Conservation (phyloP, 129 eudicot species). For the Solidago caesia region DNA sequence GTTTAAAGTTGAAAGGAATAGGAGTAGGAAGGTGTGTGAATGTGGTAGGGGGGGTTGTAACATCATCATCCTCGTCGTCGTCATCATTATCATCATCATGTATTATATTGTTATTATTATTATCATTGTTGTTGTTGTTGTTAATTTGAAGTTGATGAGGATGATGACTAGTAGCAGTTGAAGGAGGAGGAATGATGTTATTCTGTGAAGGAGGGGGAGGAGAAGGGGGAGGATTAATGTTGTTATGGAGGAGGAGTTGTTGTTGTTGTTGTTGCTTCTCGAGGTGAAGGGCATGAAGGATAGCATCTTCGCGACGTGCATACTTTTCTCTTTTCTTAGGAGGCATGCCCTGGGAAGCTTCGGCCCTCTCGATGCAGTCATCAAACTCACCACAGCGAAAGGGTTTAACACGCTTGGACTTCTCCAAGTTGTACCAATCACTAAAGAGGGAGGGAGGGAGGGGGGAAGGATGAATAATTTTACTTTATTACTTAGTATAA, state of each 20-base stretch:
- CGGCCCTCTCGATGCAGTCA: conserved; percentile 65
- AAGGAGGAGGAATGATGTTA: conserved; percentile 15
- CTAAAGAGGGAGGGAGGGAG: conserved; percentile 23
- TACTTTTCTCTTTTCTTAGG: conserved; percentile 66
- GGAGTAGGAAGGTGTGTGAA: too few species aligned
- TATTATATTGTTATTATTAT: too few species aligned
- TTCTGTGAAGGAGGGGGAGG: background rate
- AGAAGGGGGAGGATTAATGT: background rate
- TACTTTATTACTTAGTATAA: background rate
- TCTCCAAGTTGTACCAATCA: conserved; percentile 85
- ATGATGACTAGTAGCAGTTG: conserved; percentile 29
- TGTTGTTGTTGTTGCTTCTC: conserved; percentile 49
- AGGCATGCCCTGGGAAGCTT: conserved; percentile 62
- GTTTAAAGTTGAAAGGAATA: background rate
- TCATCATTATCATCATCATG: conserved; percentile 12
- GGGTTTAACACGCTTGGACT: conserved; percentile 69
- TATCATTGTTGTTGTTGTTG: too few species aligned
- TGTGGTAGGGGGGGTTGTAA: too few species aligned
- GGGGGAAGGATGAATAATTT: too few species aligned
- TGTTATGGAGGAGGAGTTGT: too few species aligned
- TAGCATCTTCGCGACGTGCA: conserved; percentile 72
- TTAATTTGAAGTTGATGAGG: too few species aligned
- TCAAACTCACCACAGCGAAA: conserved; percentile 80
- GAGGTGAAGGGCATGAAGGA: conserved; percentile 67
- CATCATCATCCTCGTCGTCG: conserved; percentile 9